phyloP scores from a whole-genome alignment of 331 rosid species.

The Rhamnella rubrinervis region DNA sequence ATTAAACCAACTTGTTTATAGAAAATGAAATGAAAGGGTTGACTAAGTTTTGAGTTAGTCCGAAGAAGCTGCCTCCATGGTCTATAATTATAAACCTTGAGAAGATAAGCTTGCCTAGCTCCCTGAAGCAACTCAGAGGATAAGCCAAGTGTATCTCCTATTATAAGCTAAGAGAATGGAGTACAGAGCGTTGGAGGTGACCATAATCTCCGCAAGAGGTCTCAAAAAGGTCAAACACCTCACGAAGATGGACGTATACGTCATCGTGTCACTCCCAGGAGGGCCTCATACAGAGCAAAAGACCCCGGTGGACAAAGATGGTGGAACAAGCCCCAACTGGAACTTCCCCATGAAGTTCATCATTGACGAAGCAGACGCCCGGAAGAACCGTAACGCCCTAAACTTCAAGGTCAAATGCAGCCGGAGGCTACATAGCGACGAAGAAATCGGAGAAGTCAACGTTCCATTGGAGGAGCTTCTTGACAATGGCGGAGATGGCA shows the following conservation, averaged over 20 bases:
- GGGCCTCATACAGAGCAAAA: conserved; percentile 7
- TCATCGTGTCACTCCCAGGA: conserved; percentile 26
- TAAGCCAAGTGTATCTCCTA: too few species aligned
- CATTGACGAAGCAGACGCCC: not conserved
- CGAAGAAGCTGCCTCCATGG: too few species aligned
- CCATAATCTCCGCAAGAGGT: conserved; percentile 21
- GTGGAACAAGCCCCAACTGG: conserved; percentile 28
- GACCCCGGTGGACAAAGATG: conserved; percentile 13
- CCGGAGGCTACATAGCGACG: conserved; percentile 12
- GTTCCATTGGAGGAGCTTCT: conserved; percentile 20
- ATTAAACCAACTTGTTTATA: not conserved
- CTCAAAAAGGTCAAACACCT: conserved; percentile 8
- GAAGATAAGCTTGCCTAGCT: too few species aligned
- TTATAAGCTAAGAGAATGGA: not conserved
- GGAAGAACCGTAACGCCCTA: conserved; percentile 1
- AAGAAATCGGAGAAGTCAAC: conserved; percentile 15
- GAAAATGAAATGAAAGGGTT: not conserved
- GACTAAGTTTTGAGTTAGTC: not conserved
- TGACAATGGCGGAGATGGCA: conserved; percentile 16
- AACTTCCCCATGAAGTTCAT: conserved; percentile 28
- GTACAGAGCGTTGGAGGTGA: conserved; percentile 14
- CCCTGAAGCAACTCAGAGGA: too few species aligned
- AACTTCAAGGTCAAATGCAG: conserved; percentile 4
- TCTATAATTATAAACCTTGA: too few species aligned
- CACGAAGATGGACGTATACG: conserved; percentile 27